Base-by-base conservation (phyloP, 345 rosid genomes). In the Rhizophora apiculata region DNA sequence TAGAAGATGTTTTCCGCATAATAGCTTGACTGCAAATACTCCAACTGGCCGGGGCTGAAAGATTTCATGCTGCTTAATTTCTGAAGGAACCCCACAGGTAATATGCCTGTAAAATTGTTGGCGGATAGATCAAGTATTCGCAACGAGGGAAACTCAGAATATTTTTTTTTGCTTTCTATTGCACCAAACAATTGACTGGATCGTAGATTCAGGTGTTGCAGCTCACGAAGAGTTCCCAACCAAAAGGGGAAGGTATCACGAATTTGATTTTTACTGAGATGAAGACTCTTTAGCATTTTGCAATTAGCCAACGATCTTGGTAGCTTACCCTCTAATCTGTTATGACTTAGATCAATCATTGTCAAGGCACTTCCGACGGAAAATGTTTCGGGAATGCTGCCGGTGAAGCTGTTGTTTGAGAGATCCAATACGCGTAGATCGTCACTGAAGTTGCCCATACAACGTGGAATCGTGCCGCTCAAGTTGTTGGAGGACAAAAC, bases 401-500 rank as follows among this genome's bases (percentile, higher is more conserved):
- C n/a, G 4, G 4, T 4, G 4, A 10, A 20, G 43, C 11, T 10
- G 21, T 63, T 63, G 31, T 46, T 43, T 2, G 26, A 55, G 0
- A 81, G 30, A 55, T 56, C 34, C 10, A 81, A 48, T 0, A 65
- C 1, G 0, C 26, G 4, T 1, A 73, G 54, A 1, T 5, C 0
- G 26, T 21, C 26, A 19, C 36, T 46, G 11, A 63, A 63, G 21
- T 72, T 70, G 13, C 68, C 73, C 18, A 85, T 68, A 30, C 86
- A 85, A 27, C 36, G 59, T 1, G 82, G 83, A 63, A 80, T 60
- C 22, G 1, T 29, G 4, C 83, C 73, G 1, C 32, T 69, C 4
- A 78, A 54, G n/a, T 39, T 59, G 19, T 82, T 81, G 18, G 20
- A 11, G 0, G 74, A 72, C 63, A 80, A 19, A 60, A 76, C 81